phyloP scores from a whole-genome alignment of 2,329 filamentous ascomycete genomes.

The Emmonsia crescens region DNA sequence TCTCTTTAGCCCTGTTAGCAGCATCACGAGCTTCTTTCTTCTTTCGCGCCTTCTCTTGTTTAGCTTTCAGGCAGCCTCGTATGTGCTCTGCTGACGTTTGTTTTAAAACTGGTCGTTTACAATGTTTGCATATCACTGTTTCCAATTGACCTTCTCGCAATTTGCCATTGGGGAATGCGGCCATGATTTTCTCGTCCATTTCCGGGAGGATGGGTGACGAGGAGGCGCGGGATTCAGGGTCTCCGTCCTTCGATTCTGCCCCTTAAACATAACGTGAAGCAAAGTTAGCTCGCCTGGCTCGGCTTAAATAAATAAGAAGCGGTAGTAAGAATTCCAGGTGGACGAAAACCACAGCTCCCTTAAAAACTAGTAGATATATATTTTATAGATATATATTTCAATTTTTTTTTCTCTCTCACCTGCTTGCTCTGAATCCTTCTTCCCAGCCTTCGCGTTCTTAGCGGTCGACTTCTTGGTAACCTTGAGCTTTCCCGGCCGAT shows the following conservation, averaged over 20 bases:
- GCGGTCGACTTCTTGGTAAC: conserved; percentile 28
- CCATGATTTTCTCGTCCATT: conserved; percentile 63
- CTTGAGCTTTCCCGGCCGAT: conserved; percentile 35
- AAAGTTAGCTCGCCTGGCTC: not conserved
- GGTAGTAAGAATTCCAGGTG: not conserved
- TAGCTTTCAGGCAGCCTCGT: conserved; percentile 69
- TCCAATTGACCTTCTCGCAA: conserved; percentile 72
- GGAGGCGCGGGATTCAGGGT: conserved; percentile 22
- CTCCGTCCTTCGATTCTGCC: conserved; percentile 14
- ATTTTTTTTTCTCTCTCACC: not conserved
- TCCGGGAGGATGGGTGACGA: conserved; percentile 38
- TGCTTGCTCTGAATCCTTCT: conserved; percentile 25
- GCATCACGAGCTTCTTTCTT: conserved; percentile 67
- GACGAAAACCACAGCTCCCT: not conserved
- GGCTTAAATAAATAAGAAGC: not conserved
- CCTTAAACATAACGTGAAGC: not conserved
- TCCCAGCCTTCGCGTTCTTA: conserved; percentile 23
- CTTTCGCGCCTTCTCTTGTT: conserved; percentile 67
- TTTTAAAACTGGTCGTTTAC: conserved; percentile 76
- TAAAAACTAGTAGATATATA: not conserved
- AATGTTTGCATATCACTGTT: conserved; percentile 81
- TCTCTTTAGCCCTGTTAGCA: conserved; percentile 49
- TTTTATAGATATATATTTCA: not conserved
- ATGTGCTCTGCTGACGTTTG: conserved; percentile 69
- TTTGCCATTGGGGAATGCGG: conserved; percentile 70